Base-by-base conservation (phyloP, 1,284 basidiomycete genomes). In the Phylloporus sp. region DNA sequence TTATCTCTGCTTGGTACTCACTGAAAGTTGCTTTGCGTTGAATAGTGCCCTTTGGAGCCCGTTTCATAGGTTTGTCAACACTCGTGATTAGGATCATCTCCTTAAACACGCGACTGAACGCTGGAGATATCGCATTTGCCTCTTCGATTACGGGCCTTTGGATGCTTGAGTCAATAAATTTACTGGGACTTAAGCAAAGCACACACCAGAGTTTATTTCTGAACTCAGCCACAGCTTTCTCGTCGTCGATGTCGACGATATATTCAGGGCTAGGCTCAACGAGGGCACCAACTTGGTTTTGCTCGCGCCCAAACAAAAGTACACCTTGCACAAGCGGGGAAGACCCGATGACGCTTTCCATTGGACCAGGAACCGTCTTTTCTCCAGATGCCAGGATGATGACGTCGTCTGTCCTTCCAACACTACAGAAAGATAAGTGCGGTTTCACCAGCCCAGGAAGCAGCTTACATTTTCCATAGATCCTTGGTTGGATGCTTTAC, bases 291-390 rank as follows among this genome's bases (percentile, higher is more conserved):
- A 80, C 74, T 66, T 83, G 80, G 29, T 78, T 75, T 17, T 76
- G 80, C 23, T 74, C 80, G 1, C 80, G 72, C 23, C 85, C 84
- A 27, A 85, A 86, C 71, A 86, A 75, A 39, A 84, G 64, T 10
- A 75, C 75, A 0, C 75, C 80, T 11, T 74, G 49, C 10, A 66
- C 49, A 4, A 66, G 49, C 6, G 62, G 66, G 11, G 53, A 56
- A 29, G 62, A 64, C 14, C 10, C 43, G 19, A 80, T 75, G 11
- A 78, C 15, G 3, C 66, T 70, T 63, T 81, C 82, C 70, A 80
- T 78, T 0, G 74, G 75, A 19, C 72, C 68, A 7, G 81, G 80
- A 0, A 81, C 77, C 5, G 76, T 73, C 62, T 79, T 79, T 53
- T 81, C 79, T 5, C 79, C 77, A 0, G 79, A 73, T 0, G 68